A percentile compares a stretch with the other conserved stretches of the same genome.
Evolutionary conservation across 495 filamentous ascomycete genomes (phyloP).

Genomic region (Thermothielavioides terrestris): DNA sequence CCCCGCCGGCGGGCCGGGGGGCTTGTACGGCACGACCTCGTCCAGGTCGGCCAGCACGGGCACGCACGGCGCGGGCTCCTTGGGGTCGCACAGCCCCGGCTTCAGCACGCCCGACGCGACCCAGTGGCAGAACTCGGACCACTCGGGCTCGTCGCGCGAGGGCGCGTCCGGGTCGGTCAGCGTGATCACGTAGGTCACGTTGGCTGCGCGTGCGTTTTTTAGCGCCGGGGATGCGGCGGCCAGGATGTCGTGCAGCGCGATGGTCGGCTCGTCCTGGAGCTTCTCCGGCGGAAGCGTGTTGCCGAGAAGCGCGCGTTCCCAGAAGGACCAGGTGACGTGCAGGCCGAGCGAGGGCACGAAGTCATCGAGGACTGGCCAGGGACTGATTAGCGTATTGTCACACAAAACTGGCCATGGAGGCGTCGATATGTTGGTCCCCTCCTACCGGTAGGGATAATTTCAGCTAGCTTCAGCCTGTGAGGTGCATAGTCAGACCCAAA

Average conservation of each 20-base stretch:
- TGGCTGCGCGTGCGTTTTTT: neutral
- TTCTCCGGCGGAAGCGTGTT: slow-evolving; percentile 49
- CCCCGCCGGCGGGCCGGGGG: slow-evolving; percentile 53
- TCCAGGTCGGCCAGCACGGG: slow-evolving; percentile 16
- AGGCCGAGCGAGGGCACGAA: slow-evolving; percentile 50
- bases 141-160: slow-evolving; percentile 53
- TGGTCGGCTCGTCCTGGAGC: slow-evolving; percentile 41
- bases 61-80: neutral
- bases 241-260: slow-evolving; percentile 26
- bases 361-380: slow-evolving; percentile 57
- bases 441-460: slow-evolving; percentile 52
- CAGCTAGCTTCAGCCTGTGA: slow-evolving; percentile 47
- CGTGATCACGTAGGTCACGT: slow-evolving; percentile 32
- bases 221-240: slow-evolving; percentile 11
- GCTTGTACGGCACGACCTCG: slow-evolving; percentile 49
- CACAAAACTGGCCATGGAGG: no score
- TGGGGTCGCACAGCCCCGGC: slow-evolving; percentile 16
- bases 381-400: no score
- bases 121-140: slow-evolving; percentile 69
- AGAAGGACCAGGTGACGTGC: slow-evolving; percentile 40
- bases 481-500: neutral
- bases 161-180: slow-evolving; percentile 67
- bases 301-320: slow-evolving; percentile 45
- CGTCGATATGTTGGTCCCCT: no score
- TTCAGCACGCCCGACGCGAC: slow-evolving; percentile 32